Percentiles rank a stretch among this genome's conserved stretches.
phyloP scores from a whole-genome alignment of 345 rosid species.

The Eucalyptus polybractea region DNA sequence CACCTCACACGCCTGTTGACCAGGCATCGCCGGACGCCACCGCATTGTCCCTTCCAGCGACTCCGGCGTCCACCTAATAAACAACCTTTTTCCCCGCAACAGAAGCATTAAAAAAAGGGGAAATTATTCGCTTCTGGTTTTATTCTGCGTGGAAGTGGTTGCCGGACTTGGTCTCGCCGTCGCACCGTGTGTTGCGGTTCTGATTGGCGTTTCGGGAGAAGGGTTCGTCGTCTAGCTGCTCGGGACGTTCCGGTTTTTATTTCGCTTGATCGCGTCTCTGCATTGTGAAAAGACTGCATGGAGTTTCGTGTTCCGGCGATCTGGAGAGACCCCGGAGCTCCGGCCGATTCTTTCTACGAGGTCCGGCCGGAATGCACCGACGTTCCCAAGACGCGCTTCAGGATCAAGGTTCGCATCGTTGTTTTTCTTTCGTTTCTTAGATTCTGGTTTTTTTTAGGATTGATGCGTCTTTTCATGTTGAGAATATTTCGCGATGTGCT shows the following conservation, averaged over 20 bases:
- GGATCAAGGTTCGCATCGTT: conserved; percentile 59
- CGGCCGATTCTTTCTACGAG: conserved; percentile 84
- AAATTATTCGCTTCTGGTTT: neutral
- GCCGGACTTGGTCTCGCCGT: neutral
- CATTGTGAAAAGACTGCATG: neutral
- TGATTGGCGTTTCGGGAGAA: neutral
- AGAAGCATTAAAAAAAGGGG: neutral
- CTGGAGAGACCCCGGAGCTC: conserved; percentile 59
- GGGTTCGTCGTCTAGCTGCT: neutral
- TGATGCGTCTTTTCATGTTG: neutral
- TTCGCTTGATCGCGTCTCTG: neutral
- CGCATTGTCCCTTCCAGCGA: neutral
- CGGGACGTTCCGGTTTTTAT: neutral
- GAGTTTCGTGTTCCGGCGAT: conserved; percentile 18
- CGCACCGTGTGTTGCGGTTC: neutral
- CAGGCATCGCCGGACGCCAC: neutral
- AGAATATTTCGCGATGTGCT: neutral
- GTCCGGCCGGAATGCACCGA: conserved; percentile 92
- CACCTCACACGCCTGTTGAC: neutral
- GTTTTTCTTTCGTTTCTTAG: neutral
- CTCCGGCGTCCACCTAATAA: neutral
- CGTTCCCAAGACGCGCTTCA: conserved; percentile 83
- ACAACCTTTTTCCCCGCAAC: neutral
- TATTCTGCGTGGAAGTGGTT: neutral
- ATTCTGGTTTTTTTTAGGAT: neutral